phyloP scores from a whole-genome alignment of 2,329 filamentous ascomycete species.

The Arthroderma sp. region DNA sequence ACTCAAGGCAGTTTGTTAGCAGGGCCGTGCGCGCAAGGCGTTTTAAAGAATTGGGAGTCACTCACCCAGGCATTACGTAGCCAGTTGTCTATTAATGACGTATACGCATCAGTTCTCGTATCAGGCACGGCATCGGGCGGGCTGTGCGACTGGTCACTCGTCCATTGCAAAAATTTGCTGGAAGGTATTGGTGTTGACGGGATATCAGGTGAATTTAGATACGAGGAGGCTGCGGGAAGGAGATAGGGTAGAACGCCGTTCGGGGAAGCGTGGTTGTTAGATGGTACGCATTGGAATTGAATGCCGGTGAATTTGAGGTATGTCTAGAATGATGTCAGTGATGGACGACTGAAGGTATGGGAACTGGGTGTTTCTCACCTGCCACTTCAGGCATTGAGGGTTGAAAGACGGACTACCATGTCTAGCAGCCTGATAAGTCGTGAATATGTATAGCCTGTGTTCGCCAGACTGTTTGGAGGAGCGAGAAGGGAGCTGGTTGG shows the following conservation, averaged over 20 bases:
- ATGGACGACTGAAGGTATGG: background rate
- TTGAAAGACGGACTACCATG: slow-evolving; percentile 66
- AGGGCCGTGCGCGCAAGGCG: background rate
- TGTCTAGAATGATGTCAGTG: slow-evolving; percentile 41
- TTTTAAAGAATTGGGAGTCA: background rate
- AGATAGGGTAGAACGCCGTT: slow-evolving; percentile 81
- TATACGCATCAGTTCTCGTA: slow-evolving; percentile 46
- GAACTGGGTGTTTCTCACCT: slow-evolving; percentile 45
- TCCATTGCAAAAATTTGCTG: slow-evolving; percentile 57
- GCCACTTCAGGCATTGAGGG: slow-evolving; percentile 89
- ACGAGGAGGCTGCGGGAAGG: slow-evolving; percentile 36
- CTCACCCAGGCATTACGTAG: slow-evolving; percentile 72
- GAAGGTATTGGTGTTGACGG: slow-evolving; percentile 42
- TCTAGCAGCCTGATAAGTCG: slow-evolving; percentile 48
- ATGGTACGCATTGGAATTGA: slow-evolving; percentile 52
- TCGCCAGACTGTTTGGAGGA: slow-evolving; percentile 31
- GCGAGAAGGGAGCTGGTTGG: slow-evolving; percentile 60
- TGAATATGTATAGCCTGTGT: slow-evolving; percentile 65
- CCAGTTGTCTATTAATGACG: slow-evolving; percentile 59
- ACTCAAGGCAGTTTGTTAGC: background rate
- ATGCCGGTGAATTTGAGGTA: slow-evolving; percentile 68
- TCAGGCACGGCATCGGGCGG: slow-evolving; percentile 39
- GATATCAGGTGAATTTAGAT: slow-evolving; percentile 21
- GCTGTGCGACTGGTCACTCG: slow-evolving; percentile 37
- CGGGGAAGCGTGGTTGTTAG: slow-evolving; percentile 87